Base-by-base conservation (phyloP, 495 filamentous ascomycete species). In the Lophiostoma macrostomum region DNA sequence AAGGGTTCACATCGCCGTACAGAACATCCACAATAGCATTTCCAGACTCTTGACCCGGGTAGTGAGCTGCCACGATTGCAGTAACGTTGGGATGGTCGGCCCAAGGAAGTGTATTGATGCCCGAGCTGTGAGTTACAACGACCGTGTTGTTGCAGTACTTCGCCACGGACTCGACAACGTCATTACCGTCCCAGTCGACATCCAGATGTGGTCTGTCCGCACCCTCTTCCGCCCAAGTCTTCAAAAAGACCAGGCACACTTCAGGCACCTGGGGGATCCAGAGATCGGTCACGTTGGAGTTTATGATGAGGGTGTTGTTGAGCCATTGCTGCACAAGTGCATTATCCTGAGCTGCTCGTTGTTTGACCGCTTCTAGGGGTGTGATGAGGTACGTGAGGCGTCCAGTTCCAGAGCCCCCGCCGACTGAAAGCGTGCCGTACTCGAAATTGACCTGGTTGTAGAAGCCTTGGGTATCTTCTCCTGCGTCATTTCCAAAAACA, bases 401-500 rank as follows among this genome's bases (percentile, higher is more conserved):
- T n/a, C 44, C 44, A 31, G 44, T 49, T 7, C 53, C 53, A 8
- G 43, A 49, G 19, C 53, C 53, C 27, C 43, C 53, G 10, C 53
- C 53, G 2, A 73, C 71, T 35, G 76, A 64, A 10, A 84, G 56
- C 0, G 83, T 86, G 1, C 80, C 78, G 27, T 67, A 72, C 13
- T 80, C 74, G 60, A 73, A 82, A 6, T 70, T 68, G 11, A 35
- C 37, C 14, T 42, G 49, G 38, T 52, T 52, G 14, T 42, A 52
- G 27, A 42, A 41, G 6, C 49, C 49, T 25, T 52, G 37, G 5
- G 37, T 34, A 29, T 42, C 25, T 22, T 67, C 65, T 5, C 77
- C 78, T n/a, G 81, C 82, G 35, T 85, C 83, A 14, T 82, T 78
- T 8, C 84, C 83, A 51, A 84, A 78, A 12, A 87, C 71, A 1